These are phyloP conservation scores for Gossypium bickii DNA, from an alignment of 345 rosid species.

Conservation along the genomic window DNA sequence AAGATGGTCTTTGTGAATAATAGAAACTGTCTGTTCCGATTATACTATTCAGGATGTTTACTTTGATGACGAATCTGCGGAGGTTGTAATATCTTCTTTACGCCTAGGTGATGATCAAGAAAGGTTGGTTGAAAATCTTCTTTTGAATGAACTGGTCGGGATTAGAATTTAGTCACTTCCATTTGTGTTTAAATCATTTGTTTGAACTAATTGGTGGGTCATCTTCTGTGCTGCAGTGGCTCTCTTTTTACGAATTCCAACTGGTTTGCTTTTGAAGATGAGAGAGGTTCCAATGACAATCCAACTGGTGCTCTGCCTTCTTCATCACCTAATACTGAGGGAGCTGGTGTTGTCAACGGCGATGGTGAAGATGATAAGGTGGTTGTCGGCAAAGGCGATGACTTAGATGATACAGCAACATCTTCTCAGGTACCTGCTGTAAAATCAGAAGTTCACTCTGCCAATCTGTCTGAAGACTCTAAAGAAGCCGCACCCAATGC, in stretches of 20 bases:
- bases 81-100: slow-evolving; percentile 90
- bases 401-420: slow-evolving; percentile 42
- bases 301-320: slow-evolving; percentile 53
- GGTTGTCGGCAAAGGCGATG: slow-evolving; percentile 44
- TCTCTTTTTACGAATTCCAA: slow-evolving; percentile 84
- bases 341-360: slow-evolving; percentile 26
- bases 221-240: slow-evolving; percentile 41
- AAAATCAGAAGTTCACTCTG: slow-evolving; percentile 35
- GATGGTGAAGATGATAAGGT: slow-evolving; percentile 33
- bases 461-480: slow-evolving; percentile 32
- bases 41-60: slow-evolving; percentile 71
- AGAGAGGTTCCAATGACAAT: slow-evolving; percentile 47
- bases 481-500: slow-evolving; percentile 33
- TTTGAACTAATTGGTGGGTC: background rate
- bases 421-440: slow-evolving; percentile 39
- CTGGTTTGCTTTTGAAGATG: slow-evolving; percentile 90
- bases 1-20: slow-evolving; percentile 9
- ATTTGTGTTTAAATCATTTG: background rate
- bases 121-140: slow-evolving; percentile 40
- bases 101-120: slow-evolving; percentile 90
- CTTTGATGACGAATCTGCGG: slow-evolving; percentile 98
- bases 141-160: background rate
- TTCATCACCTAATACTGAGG: slow-evolving; percentile 54
- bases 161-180: background rate
- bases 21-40: slow-evolving; percentile 24